Evolutionary conservation across 805 yeast genomes (phyloP).

Genomic region (Teunomyces kruisii): DNA sequence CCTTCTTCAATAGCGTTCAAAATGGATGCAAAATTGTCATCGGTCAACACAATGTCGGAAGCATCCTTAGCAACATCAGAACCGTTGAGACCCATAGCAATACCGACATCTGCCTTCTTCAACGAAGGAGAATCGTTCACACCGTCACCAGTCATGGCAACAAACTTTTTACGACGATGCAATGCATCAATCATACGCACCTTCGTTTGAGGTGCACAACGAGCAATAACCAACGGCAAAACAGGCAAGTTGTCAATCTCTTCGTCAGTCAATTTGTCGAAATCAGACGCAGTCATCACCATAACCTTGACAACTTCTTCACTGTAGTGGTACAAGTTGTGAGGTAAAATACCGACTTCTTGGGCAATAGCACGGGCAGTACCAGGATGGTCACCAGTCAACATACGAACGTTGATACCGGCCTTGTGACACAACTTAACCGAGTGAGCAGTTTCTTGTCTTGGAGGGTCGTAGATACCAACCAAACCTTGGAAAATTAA

Average conservation of each 20-base stretch:
- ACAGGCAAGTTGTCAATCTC: slow-evolving; percentile 37
- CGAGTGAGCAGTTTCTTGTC: slow-evolving; percentile 63
- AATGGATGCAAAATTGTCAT: slow-evolving; percentile 76
- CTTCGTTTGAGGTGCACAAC: slow-evolving; percentile 43
- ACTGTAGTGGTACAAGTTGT: slow-evolving; percentile 54
- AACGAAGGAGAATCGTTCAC: slow-evolving; percentile 79
- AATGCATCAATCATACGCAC: slow-evolving; percentile 43
- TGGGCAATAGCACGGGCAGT: slow-evolving; percentile 80
- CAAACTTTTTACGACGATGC: slow-evolving; percentile 36
- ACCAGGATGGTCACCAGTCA: slow-evolving; percentile 79
- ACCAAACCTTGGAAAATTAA: slow-evolving; percentile 64
- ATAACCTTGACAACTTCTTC: slow-evolving; percentile 52
- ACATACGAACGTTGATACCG: slow-evolving; percentile 78
- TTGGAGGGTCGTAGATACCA: slow-evolving; percentile 81
- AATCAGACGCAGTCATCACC: slow-evolving; percentile 40
- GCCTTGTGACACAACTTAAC: slow-evolving; percentile 69
- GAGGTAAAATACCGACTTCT: slow-evolving; percentile 72
- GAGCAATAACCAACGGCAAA: slow-evolving; percentile 39
- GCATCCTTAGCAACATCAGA: slow-evolving; percentile 87
- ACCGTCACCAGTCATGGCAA: slow-evolving; percentile 59
- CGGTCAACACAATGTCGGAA: slow-evolving; percentile 68
- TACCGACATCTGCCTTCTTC: slow-evolving; percentile 77
- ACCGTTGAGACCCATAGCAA: slow-evolving; percentile 78
- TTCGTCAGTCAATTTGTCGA: slow-evolving; percentile 30
- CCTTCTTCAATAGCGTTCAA: slow-evolving; percentile 80